phyloP scores from a whole-genome alignment of 2,329 filamentous ascomycete species.

The Hymenotorrendiella dingleyae region DNA sequence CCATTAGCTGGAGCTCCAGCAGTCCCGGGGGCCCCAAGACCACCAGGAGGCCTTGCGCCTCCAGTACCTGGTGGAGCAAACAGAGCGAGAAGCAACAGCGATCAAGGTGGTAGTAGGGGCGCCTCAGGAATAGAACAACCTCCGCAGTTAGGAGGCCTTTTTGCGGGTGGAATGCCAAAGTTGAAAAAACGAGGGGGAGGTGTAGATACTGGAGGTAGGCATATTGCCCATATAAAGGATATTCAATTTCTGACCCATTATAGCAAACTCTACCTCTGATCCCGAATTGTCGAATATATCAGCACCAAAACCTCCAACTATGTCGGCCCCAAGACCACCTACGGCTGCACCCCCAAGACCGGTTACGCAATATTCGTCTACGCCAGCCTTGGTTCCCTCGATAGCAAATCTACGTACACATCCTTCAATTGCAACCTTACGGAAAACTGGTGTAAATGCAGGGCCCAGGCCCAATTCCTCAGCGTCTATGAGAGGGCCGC shows the following conservation, averaged over 20 bases:
- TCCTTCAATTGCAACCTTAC: constrained; percentile 53
- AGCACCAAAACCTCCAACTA: constrained; percentile 51
- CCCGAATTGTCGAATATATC: constrained; percentile 60
- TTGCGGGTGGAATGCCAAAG: constrained; percentile 94
- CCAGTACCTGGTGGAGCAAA: constrained; percentile 60
- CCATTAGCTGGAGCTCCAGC: constrained; percentile 73
- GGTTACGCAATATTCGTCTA: constrained; percentile 39
- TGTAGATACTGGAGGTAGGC: constrained; percentile 63
- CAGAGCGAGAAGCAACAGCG: constrained; percentile 78
- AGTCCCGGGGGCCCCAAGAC: constrained; percentile 57
- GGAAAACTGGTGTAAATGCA: constrained; percentile 48
- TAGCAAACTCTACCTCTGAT: constrained; percentile 72
- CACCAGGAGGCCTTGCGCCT: constrained; percentile 63
- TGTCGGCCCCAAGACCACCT: constrained; percentile 53
- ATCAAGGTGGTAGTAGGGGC: constrained; percentile 48
- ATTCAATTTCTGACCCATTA: constrained; percentile 18
- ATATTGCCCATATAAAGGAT: background rate
- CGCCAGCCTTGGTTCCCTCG: constrained; percentile 45
- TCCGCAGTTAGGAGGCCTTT: constrained; percentile 80
- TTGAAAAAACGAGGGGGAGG: constrained; percentile 80
- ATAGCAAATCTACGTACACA: constrained; percentile 57
- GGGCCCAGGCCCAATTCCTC: constrained; percentile 53
- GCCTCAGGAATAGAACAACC: constrained; percentile 48
- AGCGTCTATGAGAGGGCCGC: constrained; percentile 61
- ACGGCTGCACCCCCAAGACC: constrained; percentile 54